Base-by-base conservation (phyloP, 495 filamentous ascomycete species). In the Neurospora sp. region DNA sequence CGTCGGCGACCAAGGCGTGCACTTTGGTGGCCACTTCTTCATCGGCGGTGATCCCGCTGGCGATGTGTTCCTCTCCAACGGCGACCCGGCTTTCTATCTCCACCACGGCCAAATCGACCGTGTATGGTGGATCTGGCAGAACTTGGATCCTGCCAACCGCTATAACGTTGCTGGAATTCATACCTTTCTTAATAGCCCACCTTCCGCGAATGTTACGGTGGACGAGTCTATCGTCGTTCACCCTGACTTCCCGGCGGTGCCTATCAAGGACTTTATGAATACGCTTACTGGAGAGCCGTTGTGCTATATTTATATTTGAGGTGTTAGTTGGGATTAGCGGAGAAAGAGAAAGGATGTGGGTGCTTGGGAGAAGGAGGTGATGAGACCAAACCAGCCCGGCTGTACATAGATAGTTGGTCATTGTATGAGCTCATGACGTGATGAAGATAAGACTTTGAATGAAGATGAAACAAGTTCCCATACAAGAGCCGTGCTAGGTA, bases 41-140 rank as follows among this genome's bases (percentile, higher is more conserved):
- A 75, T 74, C 78, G 78, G 77, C 73, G 79, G 78, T 54, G 80
- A 85, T 76, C 81, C 83, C 8, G 80, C 80, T 20, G 75, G 79
- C 40, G 91, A 92, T 82, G 83, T 90, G 72, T 91, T 86, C 79
- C 85, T 85, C 49, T 90, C 87, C 46, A 86, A 90, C 5, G 86
- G 89, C 5, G 92, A 93, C 76, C 91, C 91, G 14, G 87, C 81
- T 18, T 93, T 94, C 82, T 93, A 85, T 79, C 84, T 89, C 16
- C 91, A 93, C 79, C 91, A 93, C 78, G 88, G 85, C 5, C 88
- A 89, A 84, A 87, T 94, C 72, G 92, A 93, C 80, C 87, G 88
- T 44, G 74, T 90, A 20, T 93, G 88, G 84, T 91, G 88, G 82
- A 91, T 91, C 71, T 93, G 92, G 91, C 91, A 93, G 77, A 82